Conservation (phyloP, 768 basidiomycete genomes). For the Hericium rajendrae region DNA sequence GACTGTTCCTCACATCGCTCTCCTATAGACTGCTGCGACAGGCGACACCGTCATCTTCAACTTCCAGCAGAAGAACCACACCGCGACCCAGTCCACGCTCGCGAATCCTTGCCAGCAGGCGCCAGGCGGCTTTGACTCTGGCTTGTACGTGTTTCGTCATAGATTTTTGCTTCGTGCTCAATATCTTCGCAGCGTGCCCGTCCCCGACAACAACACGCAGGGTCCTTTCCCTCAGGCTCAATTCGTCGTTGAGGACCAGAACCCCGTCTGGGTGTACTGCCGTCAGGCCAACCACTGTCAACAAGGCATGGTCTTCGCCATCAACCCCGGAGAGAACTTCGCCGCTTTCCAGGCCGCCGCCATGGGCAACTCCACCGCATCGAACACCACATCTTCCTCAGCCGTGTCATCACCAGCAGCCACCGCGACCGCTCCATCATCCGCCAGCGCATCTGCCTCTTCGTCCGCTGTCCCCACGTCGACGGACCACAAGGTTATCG, state of each 20-base stretch:
- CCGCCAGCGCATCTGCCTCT: slow-evolving; percentile 14
- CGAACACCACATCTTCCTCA: slow-evolving; percentile 4
- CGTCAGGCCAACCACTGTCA: slow-evolving; percentile 46
- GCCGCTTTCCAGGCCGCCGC: slow-evolving; percentile 47
- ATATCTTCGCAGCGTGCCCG: slow-evolving; percentile 34
- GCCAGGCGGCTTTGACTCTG: slow-evolving; percentile 44
- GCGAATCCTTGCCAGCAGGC: slow-evolving; percentile 33
- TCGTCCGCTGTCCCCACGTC: slow-evolving; percentile 13
- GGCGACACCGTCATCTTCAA: slow-evolving; percentile 41
- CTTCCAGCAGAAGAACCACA: slow-evolving; percentile 49
- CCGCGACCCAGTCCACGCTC: slow-evolving; percentile 49
- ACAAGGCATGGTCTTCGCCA: slow-evolving; percentile 56
- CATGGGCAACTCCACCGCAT: slow-evolving; percentile 21
- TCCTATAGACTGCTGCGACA: slow-evolving; percentile 30
- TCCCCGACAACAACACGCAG: slow-evolving; percentile 30
- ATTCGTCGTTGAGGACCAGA: slow-evolving; percentile 29
- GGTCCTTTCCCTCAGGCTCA: slow-evolving; percentile 37
- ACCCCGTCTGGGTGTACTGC: slow-evolving; percentile 54
- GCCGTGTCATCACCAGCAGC: slow-evolving; percentile 17
- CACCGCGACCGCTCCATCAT: slow-evolving; percentile 22
- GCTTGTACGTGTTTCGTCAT: slow-evolving; percentile 40
- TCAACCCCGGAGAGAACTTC: slow-evolving; percentile 50
- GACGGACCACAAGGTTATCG: slow-evolving; percentile 22
- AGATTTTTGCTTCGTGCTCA: slow-evolving; percentile 4
- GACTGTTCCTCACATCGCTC: background rate